Percentiles rank a stretch among this genome's conserved stretches.
Conservation (phyloP, 2,329 filamentous ascomycete genomes). For the Clonostachys rhizophaga region DNA sequence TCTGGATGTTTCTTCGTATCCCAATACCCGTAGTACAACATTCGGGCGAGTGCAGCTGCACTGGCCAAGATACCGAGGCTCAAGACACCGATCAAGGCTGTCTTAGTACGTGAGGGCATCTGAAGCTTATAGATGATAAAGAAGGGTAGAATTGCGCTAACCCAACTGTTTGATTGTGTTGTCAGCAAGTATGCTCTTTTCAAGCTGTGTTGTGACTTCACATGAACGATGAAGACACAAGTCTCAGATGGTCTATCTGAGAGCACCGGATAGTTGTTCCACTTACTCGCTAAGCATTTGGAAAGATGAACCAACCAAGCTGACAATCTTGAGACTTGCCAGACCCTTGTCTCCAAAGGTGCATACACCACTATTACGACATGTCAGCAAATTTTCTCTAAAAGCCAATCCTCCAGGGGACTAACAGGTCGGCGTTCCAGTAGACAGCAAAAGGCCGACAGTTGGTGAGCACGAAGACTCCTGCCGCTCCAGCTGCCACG, state of each 20-base stretch:
- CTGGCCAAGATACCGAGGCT: slow-evolving; percentile 5
- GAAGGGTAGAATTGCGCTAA: slow-evolving; percentile 17
- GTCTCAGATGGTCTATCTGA: no score
- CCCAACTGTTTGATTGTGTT: slow-evolving; percentile 7
- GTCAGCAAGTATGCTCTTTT: no score
- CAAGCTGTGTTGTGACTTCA: no score
- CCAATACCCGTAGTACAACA: slow-evolving; percentile 4
- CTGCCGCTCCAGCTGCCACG: no score
- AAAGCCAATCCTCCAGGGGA: neutral
- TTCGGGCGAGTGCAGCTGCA: slow-evolving; percentile 2
- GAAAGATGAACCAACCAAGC: no score
- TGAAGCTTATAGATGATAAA: slow-evolving; percentile 17
- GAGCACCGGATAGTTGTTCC: no score
- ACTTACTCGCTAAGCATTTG: no score
- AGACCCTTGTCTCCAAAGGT: no score
- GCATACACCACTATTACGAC: neutral
- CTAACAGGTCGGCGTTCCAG: slow-evolving; percentile 11
- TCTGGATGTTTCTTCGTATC: slow-evolving; percentile 4
- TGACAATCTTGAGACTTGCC: no score
- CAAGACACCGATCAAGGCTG: slow-evolving; percentile 1
- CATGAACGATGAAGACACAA: no score
- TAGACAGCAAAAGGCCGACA: slow-evolving; percentile 9
- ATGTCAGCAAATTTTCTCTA: neutral
- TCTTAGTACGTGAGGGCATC: slow-evolving; percentile 14
- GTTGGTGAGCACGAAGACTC: slow-evolving; percentile 9